Percentiles rank a stretch among this genome's conserved stretches.
These are phyloP conservation scores for Teunomyces atbi DNA, from an alignment of 805 yeast species.

Conservation along the genomic window DNA sequence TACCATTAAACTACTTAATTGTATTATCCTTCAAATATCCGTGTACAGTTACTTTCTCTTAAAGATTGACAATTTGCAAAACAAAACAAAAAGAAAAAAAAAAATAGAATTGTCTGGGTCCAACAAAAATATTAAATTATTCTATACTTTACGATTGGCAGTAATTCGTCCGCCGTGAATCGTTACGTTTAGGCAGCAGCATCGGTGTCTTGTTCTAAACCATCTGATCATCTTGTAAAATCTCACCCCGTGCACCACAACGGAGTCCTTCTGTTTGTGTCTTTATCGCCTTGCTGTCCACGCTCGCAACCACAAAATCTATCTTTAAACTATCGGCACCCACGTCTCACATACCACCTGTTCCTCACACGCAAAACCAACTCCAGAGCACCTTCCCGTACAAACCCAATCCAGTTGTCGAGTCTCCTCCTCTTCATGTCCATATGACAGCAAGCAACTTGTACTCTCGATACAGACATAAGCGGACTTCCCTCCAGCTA, in stretches of 20 bases:
- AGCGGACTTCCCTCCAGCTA: slow-evolving; percentile 8
- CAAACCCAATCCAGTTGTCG: not conserved
- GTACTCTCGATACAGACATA: slow-evolving; percentile 4
- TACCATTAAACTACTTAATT: too few species aligned
- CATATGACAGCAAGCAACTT: slow-evolving; percentile 4
- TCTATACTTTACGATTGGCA: too few species aligned
- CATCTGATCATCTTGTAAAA: too few species aligned
- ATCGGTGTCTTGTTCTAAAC: too few species aligned
- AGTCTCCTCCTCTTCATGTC: not conserved
- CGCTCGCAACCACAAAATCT: slow-evolving; percentile 1
- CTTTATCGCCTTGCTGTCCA: not conserved
- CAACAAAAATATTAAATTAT: too few species aligned
- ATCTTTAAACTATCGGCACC: not conserved
- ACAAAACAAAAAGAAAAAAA: too few species aligned
- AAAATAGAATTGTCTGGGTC: too few species aligned
- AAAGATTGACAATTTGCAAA: too few species aligned
- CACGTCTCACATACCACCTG: not conserved
- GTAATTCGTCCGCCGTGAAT: too few species aligned
- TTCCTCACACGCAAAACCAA: not conserved
- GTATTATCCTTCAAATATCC: too few species aligned
- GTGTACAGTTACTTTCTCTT: too few species aligned
- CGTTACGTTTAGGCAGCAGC: not conserved
- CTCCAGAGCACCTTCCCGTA: not conserved
- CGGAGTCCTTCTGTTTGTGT: not conserved
- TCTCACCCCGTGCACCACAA: too few species aligned